Conservation (phyloP, 352 stramenopile genomes). For the Plasmopara viticola region DNA sequence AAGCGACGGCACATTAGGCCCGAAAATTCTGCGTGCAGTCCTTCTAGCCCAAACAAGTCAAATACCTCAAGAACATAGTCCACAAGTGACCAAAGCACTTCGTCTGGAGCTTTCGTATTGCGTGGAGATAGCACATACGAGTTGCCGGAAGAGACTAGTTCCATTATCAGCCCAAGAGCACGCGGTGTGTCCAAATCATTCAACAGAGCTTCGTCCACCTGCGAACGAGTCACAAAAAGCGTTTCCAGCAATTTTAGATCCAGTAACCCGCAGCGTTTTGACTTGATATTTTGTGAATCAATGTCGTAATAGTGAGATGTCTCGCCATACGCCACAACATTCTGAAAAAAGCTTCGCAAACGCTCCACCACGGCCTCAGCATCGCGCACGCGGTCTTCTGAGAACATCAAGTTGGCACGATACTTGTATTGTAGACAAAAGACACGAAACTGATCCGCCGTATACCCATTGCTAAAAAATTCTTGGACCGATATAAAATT, state of each 20-base stretch:
- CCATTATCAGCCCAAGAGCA: slow-evolving; percentile 55
- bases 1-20: slow-evolving; percentile 27
- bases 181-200: slow-evolving; percentile 88
- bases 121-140: slow-evolving; percentile 44
- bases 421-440: slow-evolving; percentile 90
- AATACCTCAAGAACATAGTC: slow-evolving; percentile 66
- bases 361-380: slow-evolving; percentile 45
- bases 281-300: slow-evolving; percentile 6
- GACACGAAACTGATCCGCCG: slow-evolving; percentile 75
- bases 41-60: slow-evolving; percentile 61
- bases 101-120: slow-evolving; percentile 27
- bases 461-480: slow-evolving; percentile 66
- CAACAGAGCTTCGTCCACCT: slow-evolving; percentile 54
- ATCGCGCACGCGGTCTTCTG: slow-evolving; percentile 65
- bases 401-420: slow-evolving; percentile 71
- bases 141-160: slow-evolving; percentile 64
- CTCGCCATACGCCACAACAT: slow-evolving; percentile 37
- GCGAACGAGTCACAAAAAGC: slow-evolving; percentile 44
- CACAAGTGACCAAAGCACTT: slow-evolving; percentile 49
- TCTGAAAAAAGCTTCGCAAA: slow-evolving; percentile 62
- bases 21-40: slow-evolving; percentile 47
- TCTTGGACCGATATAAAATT: slow-evolving; percentile 97
- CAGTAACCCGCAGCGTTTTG: slow-evolving; percentile 40
- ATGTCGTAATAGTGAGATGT: slow-evolving; percentile 7
- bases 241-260: slow-evolving; percentile 54